Evolutionary conservation across 2,329 filamentous ascomycete genomes (phyloP).

Genomic region (Hymenotorrendiella dingleyae): DNA sequence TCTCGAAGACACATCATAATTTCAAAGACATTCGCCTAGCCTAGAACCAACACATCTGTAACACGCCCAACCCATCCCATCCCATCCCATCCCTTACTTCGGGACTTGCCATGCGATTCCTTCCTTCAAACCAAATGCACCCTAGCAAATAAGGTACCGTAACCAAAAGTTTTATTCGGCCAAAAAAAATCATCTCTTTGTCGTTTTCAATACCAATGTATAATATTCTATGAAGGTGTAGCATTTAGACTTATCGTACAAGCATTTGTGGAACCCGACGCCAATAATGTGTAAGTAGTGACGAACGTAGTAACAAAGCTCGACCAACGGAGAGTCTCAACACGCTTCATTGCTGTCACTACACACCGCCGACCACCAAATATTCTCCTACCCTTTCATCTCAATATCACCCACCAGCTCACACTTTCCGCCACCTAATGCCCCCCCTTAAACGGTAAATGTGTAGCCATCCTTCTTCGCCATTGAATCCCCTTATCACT

Average conservation of each 20-base stretch:
- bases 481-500: conserved; percentile 18
- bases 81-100: no score
- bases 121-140: no score
- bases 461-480: conserved; percentile 7
- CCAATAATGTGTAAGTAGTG: conserved; percentile 9
- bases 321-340: conserved; percentile 9
- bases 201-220: conserved; percentile 2
- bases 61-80: no score
- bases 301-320: conserved; percentile 12
- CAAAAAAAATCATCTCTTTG: background rate
- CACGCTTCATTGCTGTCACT: conserved; percentile 8
- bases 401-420: conserved; percentile 11
- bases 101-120: no score
- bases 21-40: no score
- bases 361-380: conserved; percentile 2
- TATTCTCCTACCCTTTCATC: conserved; percentile 1
- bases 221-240: conserved; percentile 32
- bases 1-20: no score
- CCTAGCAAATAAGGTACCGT: no score
- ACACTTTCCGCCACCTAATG: conserved; percentile 3
- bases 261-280: conserved; percentile 20
- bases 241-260: conserved; percentile 27
- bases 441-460: conserved; percentile 4
- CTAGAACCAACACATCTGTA: no score
- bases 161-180: no score